A percentile compares a stretch with the other conserved stretches of the same genome.
phyloP scores from a whole-genome alignment of 176 grass and related monocot genomes.

The Hordeum vulgare region DNA sequence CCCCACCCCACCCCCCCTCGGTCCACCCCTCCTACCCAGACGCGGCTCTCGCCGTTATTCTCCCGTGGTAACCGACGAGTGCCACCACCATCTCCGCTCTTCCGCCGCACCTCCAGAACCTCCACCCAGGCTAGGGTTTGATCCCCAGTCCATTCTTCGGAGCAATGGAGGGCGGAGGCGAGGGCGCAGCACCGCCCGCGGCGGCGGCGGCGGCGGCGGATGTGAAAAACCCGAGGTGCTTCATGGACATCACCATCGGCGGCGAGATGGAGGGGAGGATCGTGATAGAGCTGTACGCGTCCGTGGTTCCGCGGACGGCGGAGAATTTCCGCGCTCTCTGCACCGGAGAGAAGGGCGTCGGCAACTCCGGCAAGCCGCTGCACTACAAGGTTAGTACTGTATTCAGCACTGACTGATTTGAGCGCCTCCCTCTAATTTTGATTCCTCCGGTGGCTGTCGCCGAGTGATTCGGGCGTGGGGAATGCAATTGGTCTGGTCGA shows the following conservation, averaged over 20 bases:
- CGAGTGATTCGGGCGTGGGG: not conserved
- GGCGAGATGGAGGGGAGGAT: slow-evolving; percentile 92
- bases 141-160: not conserved
- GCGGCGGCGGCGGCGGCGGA: slow-evolving; percentile 19
- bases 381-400: slow-evolving; percentile 69
- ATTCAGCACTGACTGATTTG: not conserved
- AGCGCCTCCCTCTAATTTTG: not conserved
- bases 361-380: slow-evolving; percentile 63
- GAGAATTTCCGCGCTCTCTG: slow-evolving; percentile 98
- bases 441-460: not conserved
- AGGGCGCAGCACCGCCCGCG: not conserved
- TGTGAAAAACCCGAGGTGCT: slow-evolving; percentile 64
- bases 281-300: slow-evolving; percentile 72
- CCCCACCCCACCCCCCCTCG: not conserved
- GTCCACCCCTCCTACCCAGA: not conserved
- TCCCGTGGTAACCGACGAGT: slow-evolving; percentile 19
- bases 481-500: not conserved
- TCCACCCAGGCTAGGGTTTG: slow-evolving; percentile 44
- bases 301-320: slow-evolving; percentile 62
- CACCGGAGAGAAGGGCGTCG: slow-evolving; percentile 88
- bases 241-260: slow-evolving; percentile 84
- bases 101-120: slow-evolving; percentile 3
- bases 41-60: slow-evolving; percentile 17
- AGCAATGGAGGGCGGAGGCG: slow-evolving; percentile 37
- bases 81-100: not conserved